These are phyloP conservation scores for Psilocybe cubensis DNA, from an alignment of 768 basidiomycete genomes.

Conservation along the genomic window DNA sequence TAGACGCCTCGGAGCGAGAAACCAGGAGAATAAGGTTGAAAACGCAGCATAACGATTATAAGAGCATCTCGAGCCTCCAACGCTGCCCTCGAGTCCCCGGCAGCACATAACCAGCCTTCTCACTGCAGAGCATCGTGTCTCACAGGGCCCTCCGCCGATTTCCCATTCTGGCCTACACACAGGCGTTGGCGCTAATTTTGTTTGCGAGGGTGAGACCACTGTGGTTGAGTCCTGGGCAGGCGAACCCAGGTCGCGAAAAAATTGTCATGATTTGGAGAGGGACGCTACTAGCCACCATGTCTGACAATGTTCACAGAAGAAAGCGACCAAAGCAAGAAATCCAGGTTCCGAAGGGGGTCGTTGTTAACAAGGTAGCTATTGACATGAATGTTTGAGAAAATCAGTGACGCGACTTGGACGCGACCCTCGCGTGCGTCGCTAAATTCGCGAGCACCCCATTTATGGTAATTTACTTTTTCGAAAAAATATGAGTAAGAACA, in stretches of 20 bases:
- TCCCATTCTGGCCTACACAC: neutral
- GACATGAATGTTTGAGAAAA: constrained; percentile 3
- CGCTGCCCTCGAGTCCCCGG: neutral
- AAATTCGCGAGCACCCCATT: neutral
- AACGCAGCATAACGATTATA: neutral
- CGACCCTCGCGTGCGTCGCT: neutral
- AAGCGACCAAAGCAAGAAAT: neutral
- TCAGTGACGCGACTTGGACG: neutral
- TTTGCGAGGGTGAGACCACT: neutral
- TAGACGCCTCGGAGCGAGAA: neutral
- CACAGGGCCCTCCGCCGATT: neutral
- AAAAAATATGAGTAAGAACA: no score
- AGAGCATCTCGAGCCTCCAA: neutral
- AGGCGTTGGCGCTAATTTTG: neutral
- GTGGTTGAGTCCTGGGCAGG: neutral
- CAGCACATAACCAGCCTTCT: neutral
- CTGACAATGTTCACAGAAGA: neutral
- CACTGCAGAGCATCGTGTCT: neutral
- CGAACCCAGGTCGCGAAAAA: neutral
- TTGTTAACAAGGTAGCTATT: neutral
- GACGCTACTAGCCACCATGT: neutral
- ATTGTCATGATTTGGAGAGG: neutral
- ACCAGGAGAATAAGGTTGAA: neutral
- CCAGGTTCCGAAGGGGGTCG: neutral
- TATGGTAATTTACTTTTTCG: neutral